These are phyloP conservation scores for Podospora fimiseda DNA, from an alignment of 495 filamentous ascomycete genomes.

Conservation along the genomic window DNA sequence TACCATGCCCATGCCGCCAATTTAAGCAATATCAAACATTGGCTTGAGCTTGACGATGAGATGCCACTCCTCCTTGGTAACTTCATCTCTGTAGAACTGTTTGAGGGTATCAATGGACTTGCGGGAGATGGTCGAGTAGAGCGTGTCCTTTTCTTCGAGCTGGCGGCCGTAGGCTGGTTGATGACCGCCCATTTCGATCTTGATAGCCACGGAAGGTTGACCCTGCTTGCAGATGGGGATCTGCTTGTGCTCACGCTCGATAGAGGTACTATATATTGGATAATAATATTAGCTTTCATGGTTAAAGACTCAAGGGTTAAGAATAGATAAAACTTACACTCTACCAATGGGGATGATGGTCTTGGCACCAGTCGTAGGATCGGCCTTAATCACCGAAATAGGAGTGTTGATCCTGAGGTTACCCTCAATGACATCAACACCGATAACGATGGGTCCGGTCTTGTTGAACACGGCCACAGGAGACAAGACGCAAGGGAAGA, in stretches of 20 bases:
- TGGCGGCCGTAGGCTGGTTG: conserved; percentile 95
- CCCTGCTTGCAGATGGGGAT: conserved; percentile 88
- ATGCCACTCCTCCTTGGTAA: conserved; percentile 89
- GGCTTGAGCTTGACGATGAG: conserved; percentile 90
- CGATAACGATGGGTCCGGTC: conserved; percentile 90
- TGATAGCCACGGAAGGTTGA: conserved; percentile 91
- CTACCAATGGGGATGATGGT: conserved; percentile 80
- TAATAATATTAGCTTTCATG: background rate
- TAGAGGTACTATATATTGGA: conserved; percentile 57
- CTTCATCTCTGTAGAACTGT: conserved; percentile 87
- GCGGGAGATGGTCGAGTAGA: conserved; percentile 84
- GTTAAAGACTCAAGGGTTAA: conserved; percentile 19
- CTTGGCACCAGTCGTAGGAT: conserved; percentile 69
- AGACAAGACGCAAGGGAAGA: conserved; percentile 89
- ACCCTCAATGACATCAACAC: conserved; percentile 91
- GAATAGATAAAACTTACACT: conserved; percentile 65
- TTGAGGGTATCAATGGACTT: conserved; percentile 90
- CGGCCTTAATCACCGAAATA: conserved; percentile 74
- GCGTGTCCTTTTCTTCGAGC: conserved; percentile 82
- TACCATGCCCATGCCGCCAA: background rate
- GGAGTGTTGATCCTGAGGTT: conserved; percentile 80
- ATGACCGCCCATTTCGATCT: conserved; percentile 89
- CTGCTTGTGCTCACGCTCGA: conserved; percentile 96
- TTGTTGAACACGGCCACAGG: conserved; percentile 98
- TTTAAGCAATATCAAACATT: conserved; percentile 69